A percentile compares a stretch with the other conserved stretches of the same genome.
phyloP scores from a whole-genome alignment of 2,329 filamentous ascomycete genomes.

The Parastagonospora avenae region DNA sequence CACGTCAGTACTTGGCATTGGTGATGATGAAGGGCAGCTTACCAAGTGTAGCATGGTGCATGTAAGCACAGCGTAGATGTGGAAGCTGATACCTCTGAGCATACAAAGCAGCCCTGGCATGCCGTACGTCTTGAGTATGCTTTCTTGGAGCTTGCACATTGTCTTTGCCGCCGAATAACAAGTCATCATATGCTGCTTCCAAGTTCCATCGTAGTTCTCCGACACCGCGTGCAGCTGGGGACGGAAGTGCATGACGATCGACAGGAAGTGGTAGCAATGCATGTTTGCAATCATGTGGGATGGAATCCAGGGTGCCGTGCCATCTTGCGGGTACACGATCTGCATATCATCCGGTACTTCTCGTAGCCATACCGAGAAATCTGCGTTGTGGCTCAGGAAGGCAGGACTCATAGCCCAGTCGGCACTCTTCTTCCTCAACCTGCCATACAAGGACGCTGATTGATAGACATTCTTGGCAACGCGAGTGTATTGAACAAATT shows the following conservation, averaged over 20 bases:
- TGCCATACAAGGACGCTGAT: conserved; percentile 76
- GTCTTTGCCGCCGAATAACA: conserved; percentile 85
- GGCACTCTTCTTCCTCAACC: conserved; percentile 73
- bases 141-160: conserved; percentile 86
- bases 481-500: conserved; percentile 81
- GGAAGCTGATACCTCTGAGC: conserved; percentile 93
- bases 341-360: conserved; percentile 80
- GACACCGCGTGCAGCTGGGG: conserved; percentile 79
- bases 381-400: conserved; percentile 77
- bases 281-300: conserved; percentile 89
- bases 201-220: conserved; percentile 76
- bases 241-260: conserved; percentile 83
- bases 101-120: conserved; percentile 84
- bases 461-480: conserved; percentile 77
- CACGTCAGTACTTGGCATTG: neutral
- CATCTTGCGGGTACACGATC: conserved; percentile 77
- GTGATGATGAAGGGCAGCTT: conserved; percentile 49
- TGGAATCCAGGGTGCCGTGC: conserved; percentile 80
- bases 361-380: conserved; percentile 75
- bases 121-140: conserved; percentile 75
- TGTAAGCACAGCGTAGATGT: conserved; percentile 88
- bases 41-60: conserved; percentile 94
- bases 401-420: conserved; percentile 88
- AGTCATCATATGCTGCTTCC: conserved; percentile 86
- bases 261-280: conserved; percentile 86